Evolutionary conservation across 495 filamentous ascomycete genomes (phyloP).

Genomic region (Articulospora tetracladia): DNA sequence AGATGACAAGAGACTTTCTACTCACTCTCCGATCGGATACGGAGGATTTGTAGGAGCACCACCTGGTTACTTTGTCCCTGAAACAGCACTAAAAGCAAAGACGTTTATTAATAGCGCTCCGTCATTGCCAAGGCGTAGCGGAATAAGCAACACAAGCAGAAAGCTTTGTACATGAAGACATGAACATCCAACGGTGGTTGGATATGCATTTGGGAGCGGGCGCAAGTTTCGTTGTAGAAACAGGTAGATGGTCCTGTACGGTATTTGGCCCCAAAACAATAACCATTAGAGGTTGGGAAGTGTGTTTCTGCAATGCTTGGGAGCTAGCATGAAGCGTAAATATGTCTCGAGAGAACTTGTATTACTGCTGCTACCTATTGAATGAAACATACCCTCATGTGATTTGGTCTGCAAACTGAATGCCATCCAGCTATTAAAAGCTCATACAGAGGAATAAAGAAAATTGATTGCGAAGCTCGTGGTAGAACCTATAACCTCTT

Average conservation of each 20-base stretch:
- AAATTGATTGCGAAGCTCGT: too few relatives aligned
- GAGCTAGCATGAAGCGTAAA: neutral
- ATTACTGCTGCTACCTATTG: neutral
- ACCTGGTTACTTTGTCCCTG: neutral
- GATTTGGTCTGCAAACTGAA: too few relatives aligned
- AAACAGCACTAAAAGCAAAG: neutral
- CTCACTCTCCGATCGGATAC: conserved; percentile 48
- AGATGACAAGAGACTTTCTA: conserved; percentile 84
- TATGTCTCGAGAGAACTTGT: neutral
- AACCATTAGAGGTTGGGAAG: neutral
- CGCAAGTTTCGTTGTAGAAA: conserved; percentile 22
- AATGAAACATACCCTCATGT: neutral
- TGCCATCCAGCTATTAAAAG: too few relatives aligned
- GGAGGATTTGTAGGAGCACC: conserved; percentile 16
- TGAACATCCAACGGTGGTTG: conserved; percentile 15
- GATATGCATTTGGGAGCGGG: conserved; percentile 25
- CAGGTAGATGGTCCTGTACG: conserved; percentile 12
- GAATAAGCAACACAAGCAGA: conserved; percentile 22
- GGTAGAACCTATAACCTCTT: too few relatives aligned
- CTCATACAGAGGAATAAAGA: too few relatives aligned
- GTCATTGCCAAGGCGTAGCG: neutral
- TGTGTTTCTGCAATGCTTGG: neutral
- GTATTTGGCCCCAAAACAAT: neutral
- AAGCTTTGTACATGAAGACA: conserved; percentile 25
- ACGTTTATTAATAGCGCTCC: neutral